These are phyloP conservation scores for Lodderomyces orthopsilosis DNA, from an alignment of 1,139 yeast genomes.

Conservation along the genomic window DNA sequence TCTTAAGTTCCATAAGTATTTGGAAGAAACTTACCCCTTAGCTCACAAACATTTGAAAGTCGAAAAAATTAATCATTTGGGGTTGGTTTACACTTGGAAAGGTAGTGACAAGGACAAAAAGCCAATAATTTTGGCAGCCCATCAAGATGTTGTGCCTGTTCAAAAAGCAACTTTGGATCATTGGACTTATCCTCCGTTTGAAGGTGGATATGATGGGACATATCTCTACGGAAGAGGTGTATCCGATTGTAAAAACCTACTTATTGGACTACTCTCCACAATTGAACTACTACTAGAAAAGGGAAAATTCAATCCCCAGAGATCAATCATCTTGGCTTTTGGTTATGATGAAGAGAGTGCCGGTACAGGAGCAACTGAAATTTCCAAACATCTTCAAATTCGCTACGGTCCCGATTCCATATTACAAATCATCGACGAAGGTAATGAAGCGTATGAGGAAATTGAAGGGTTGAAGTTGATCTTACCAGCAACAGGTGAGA, in stretches of 20 bases:
- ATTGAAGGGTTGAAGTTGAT: conserved; percentile 50
- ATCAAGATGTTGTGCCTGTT: conserved; percentile 53
- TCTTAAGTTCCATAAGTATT: conserved; percentile 27
- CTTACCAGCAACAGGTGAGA: conserved; percentile 52
- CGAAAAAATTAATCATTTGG: conserved; percentile 32
- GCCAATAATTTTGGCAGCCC: conserved; percentile 46
- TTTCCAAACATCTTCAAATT: conserved; percentile 27
- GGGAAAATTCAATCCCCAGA: conserved; percentile 34
- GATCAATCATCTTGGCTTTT: conserved; percentile 43
- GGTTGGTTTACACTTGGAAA: conserved; percentile 36
- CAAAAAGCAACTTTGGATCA: conserved; percentile 34
- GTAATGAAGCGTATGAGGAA: conserved; percentile 31
- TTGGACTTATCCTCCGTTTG: conserved; percentile 46
- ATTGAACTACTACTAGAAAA: conserved; percentile 38
- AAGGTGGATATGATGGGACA: conserved; percentile 40
- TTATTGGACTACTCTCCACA: conserved; percentile 41
- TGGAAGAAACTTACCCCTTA: conserved; percentile 30
- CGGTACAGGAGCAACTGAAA: conserved; percentile 42
- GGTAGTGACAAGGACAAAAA: conserved; percentile 26
- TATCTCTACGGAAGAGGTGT: conserved; percentile 46
- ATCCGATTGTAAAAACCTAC: conserved; percentile 45
- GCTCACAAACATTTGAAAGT: conserved; percentile 31
- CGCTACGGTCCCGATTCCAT: conserved; percentile 41
- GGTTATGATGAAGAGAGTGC: conserved; percentile 50
- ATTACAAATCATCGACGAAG: conserved; percentile 46